phyloP scores from a whole-genome alignment of 768 basidiomycete species.

The Trametes sanguinea region DNA sequence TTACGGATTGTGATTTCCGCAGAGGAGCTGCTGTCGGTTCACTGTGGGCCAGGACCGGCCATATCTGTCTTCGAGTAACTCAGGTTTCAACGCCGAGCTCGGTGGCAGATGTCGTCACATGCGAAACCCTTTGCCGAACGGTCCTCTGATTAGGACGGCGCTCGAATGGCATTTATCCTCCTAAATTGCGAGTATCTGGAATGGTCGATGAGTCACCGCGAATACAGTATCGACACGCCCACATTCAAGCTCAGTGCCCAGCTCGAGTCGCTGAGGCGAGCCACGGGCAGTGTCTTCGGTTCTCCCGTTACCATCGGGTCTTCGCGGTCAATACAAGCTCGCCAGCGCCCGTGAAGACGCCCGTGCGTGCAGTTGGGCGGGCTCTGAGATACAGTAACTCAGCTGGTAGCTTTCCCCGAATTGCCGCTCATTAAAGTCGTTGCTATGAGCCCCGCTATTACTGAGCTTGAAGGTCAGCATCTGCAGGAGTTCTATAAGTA shows the following conservation, averaged over 20 bases:
- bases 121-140: neutral
- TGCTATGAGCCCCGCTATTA: constrained; percentile 3
- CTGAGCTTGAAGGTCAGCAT: constrained; percentile 7
- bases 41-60: neutral
- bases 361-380: neutral
- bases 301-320: neutral
- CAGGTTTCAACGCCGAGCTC: constrained; percentile 3
- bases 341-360: neutral
- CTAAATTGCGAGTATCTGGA: neutral
- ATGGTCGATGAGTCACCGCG: neutral
- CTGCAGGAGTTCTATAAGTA: neutral
- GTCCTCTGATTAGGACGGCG: constrained; percentile 11
- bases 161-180: neutral
- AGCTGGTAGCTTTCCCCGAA: constrained; percentile 1
- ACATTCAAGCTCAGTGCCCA: neutral
- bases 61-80: constrained; percentile 2
- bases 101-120: constrained; percentile 15
- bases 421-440: neutral
- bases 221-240: neutral
- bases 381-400: neutral
- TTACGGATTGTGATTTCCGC: no score
- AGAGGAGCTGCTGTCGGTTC: neutral
- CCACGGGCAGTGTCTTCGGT: neutral
- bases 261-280: neutral
- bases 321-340: neutral